Evolutionary conservation across 495 filamentous ascomycete genomes (phyloP).

Genomic region (Aspergillus affinis): DNA sequence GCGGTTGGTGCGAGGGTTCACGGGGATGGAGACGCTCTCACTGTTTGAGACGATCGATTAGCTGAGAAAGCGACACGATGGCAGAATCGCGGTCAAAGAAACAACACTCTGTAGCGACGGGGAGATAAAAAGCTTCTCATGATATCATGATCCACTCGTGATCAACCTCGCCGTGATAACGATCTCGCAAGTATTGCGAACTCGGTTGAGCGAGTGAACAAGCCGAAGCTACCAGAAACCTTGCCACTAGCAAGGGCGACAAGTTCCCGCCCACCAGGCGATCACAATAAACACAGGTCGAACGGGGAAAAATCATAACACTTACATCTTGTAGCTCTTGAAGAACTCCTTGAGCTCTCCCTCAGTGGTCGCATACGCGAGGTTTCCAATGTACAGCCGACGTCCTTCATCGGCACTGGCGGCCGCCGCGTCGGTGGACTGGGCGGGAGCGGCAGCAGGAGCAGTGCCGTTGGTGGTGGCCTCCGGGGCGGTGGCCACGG

Average conservation of each 20-base stretch:
- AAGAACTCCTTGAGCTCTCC: slow-evolving; percentile 99
- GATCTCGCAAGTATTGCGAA: not conserved
- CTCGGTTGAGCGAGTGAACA: not conserved
- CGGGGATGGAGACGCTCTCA: slow-evolving; percentile 96
- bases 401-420: slow-evolving; percentile 97
- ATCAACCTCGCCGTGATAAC: too few species aligned
- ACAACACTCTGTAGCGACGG: not conserved
- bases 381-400: slow-evolving; percentile 99
- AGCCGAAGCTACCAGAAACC: not conserved
- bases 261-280: not conserved
- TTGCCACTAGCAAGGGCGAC: not conserved
- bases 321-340: slow-evolving; percentile 96
- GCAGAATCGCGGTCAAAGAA: too few species aligned
- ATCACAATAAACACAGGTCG: not conserved
- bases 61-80: not conserved
- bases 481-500: slow-evolving; percentile 54
- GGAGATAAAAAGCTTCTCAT: not conserved
- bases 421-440: slow-evolving; percentile 80
- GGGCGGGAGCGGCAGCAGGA: slow-evolving; percentile 58
- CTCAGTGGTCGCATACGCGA: slow-evolving; percentile 99
- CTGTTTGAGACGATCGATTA: slow-evolving; percentile 44
- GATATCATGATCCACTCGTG: too few species aligned
- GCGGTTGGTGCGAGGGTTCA: slow-evolving; percentile 96
- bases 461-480: slow-evolving; percentile 83
- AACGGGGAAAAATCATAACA: slow-evolving; percentile 25